phyloP scores from a whole-genome alignment of 306 rosid species.

The Vigna angularis region DNA sequence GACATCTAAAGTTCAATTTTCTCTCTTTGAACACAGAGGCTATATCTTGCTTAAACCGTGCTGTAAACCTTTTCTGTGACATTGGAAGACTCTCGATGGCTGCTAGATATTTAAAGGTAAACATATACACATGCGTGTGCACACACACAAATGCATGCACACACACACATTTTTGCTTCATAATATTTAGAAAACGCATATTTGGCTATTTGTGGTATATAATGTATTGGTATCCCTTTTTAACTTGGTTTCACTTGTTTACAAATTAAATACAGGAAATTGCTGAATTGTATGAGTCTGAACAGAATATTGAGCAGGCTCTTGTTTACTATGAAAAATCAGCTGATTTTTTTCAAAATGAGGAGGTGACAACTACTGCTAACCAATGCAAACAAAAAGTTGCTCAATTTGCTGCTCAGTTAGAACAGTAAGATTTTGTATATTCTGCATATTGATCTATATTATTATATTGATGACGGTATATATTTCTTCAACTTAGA shows the following conservation, averaged over 20 bases:
- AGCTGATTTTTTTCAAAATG: conserved; percentile 90
- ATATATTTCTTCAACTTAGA: conserved; percentile 4
- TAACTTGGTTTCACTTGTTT: conserved; percentile 44
- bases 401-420: conserved; percentile 91
- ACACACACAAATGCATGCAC: too few species aligned
- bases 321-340: conserved; percentile 78
- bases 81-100: conserved; percentile 99
- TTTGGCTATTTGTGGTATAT: neutral
- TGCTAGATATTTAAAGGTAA: conserved; percentile 91
- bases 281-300: conserved; percentile 89
- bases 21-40: conserved; percentile 61
- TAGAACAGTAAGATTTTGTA: conserved; percentile 76
- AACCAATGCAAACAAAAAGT: conserved; percentile 97
- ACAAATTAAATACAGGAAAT: conserved; percentile 66
- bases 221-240: neutral
- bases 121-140: neutral
- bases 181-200: neutral
- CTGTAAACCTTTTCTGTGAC: conserved; percentile 83
- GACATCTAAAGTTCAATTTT: conserved; percentile 10
- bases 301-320: conserved; percentile 82
- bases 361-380: conserved; percentile 87
- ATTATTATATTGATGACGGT: conserved; percentile 20
- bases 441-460: conserved; percentile 27
- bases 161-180: conserved; percentile 6
- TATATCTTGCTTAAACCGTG: conserved; percentile 78